phyloP scores from a whole-genome alignment of 1,284 basidiomycete species.

The Cryptococcus maquisensis region DNA sequence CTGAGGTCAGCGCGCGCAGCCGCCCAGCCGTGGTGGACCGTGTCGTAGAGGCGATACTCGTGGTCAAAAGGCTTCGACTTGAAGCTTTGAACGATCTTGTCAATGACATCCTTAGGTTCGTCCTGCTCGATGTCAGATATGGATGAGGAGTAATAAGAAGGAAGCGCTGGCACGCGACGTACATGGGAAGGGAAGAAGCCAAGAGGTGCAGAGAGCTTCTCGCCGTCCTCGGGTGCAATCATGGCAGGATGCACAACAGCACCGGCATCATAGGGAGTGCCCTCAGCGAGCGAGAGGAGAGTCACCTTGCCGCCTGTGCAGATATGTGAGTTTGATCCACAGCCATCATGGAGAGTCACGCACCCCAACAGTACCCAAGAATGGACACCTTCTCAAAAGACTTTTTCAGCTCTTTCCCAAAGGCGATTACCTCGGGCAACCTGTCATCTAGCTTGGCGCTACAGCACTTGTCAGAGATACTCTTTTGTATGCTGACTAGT shows the following conservation, averaged over 20 bases:
- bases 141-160: no score
- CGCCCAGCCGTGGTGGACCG: conserved; percentile 65
- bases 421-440: conserved; percentile 36
- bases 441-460: conserved; percentile 39
- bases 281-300: conserved; percentile 24
- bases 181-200: conserved; percentile 36
- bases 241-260: conserved; percentile 41
- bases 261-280: conserved; percentile 27
- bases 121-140: conserved; percentile 15
- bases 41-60: conserved; percentile 34
- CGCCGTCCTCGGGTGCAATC: conserved; percentile 37
- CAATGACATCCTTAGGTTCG: conserved; percentile 36
- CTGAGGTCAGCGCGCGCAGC: conserved; percentile 64
- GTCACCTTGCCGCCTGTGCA: conserved; percentile 37
- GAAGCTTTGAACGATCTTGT: conserved; percentile 23
- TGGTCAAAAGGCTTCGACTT: conserved; percentile 25
- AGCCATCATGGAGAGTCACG: conserved; percentile 1
- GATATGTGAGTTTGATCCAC: neutral
- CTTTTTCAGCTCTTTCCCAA: conserved; percentile 30
- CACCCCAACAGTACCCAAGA: conserved; percentile 44
- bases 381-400: conserved; percentile 28
- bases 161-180: neutral
- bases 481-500: neutral
- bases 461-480: neutral
- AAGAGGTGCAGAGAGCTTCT: conserved; percentile 32